phyloP scores from a whole-genome alignment of 2,329 filamentous ascomycete genomes.

The Penicillium sp. region DNA sequence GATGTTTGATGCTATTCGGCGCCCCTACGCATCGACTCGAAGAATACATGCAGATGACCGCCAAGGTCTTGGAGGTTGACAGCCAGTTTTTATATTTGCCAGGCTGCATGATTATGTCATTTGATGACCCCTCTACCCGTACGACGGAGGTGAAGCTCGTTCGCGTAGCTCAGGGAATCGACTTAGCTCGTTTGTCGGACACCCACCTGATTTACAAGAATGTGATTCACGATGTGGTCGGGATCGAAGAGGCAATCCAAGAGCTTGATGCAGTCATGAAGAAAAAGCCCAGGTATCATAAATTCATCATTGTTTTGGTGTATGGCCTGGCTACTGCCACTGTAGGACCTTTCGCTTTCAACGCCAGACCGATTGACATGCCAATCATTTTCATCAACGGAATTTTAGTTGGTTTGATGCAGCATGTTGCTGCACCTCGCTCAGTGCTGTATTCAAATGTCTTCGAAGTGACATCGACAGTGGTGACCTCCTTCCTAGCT shows the following conservation, averaged over 20 bases:
- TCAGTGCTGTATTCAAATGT: conserved; percentile 66
- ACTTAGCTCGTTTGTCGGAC: conserved; percentile 44
- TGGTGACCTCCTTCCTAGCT: conserved; percentile 66
- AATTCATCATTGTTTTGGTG: conserved; percentile 58
- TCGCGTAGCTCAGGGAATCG: conserved; percentile 40
- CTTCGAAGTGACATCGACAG: conserved; percentile 62
- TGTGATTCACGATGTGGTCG: conserved; percentile 46
- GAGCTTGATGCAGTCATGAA: conserved; percentile 54
- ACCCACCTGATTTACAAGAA: conserved; percentile 48
- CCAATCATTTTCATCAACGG: conserved; percentile 74
- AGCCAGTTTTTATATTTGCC: conserved; percentile 84
- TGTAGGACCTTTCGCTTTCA: conserved; percentile 77
- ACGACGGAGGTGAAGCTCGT: conserved; percentile 48
- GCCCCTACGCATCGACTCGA: conserved; percentile 88
- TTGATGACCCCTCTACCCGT: conserved; percentile 55
- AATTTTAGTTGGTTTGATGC: conserved; percentile 68
- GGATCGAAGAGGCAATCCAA: conserved; percentile 44
- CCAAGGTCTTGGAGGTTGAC: conserved; percentile 80
- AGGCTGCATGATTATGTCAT: conserved; percentile 53
- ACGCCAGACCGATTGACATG: conserved; percentile 72
- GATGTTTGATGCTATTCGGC: conserved; percentile 84
- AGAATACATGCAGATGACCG: conserved; percentile 83
- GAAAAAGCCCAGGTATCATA: conserved; percentile 54
- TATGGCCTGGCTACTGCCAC: conserved; percentile 73
- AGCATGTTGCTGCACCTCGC: conserved; percentile 72